phyloP scores from a whole-genome alignment of 768 basidiomycete species.

The Candolleomyces efflorescens region DNA sequence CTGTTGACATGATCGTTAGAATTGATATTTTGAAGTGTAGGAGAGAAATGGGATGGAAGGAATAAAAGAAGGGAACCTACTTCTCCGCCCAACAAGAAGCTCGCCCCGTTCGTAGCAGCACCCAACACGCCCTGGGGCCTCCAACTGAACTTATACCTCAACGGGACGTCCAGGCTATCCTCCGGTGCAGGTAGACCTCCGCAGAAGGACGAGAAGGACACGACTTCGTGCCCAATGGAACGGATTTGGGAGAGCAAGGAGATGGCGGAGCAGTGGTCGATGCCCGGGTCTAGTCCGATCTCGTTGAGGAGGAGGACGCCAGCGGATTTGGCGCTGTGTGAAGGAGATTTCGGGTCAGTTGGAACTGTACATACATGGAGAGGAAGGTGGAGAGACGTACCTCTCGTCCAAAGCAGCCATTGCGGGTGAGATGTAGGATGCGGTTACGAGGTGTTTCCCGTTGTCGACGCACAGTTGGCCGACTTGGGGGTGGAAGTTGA shows the following conservation, averaged over 20 bases:
- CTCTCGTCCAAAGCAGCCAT: slow-evolving; percentile 63
- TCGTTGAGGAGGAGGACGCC: slow-evolving; percentile 82
- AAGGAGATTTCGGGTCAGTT: slow-evolving; percentile 1
- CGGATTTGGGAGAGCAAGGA: slow-evolving; percentile 55
- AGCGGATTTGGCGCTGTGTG: slow-evolving; percentile 48
- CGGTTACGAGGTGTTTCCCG: slow-evolving; percentile 79
- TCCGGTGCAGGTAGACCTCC: slow-evolving; percentile 68
- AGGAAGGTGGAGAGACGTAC: slow-evolving; percentile 50
- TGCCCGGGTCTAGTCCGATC: slow-evolving; percentile 85
- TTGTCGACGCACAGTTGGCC: slow-evolving; percentile 71
- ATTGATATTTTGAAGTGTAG: not conserved
- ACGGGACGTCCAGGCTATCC: slow-evolving; percentile 48
- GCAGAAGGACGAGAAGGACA: slow-evolving; percentile 86
- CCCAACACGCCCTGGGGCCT: slow-evolving; percentile 81
- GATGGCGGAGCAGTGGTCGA: slow-evolving; percentile 86
- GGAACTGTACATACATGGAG: not conserved
- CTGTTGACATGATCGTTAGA: slow-evolving; percentile 25
- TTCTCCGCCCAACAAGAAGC: slow-evolving; percentile 53
- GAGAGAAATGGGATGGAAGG: not conserved
- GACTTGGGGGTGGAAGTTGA: slow-evolving; percentile 61
- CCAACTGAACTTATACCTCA: slow-evolving; percentile 96
- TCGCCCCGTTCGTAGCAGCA: slow-evolving; percentile 72
- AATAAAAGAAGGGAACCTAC: slow-evolving; percentile 30
- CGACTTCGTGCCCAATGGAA: slow-evolving; percentile 47
- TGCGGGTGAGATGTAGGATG: slow-evolving; percentile 80